These are phyloP conservation scores for Penicillium macrosclerotiorum DNA, from an alignment of 495 filamentous ascomycete species.

Conservation along the genomic window DNA sequence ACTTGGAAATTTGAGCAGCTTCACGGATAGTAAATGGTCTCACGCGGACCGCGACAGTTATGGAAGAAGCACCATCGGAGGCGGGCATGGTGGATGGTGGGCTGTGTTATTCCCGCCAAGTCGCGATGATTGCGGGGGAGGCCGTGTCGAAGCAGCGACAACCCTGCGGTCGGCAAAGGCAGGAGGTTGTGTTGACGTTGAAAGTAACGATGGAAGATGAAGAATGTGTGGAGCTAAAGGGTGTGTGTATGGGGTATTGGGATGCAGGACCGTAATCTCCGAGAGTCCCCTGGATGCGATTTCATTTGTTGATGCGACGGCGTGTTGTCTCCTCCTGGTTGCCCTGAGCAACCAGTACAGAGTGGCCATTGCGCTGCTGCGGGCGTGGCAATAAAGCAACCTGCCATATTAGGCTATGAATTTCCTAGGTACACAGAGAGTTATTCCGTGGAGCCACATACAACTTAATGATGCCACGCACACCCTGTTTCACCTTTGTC, in stretches of 20 bases:
- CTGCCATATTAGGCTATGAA: neutral
- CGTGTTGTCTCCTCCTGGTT: constrained; percentile 34
- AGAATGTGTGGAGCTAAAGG: constrained; percentile 30
- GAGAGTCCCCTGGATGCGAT: constrained; percentile 23
- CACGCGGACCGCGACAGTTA: constrained; percentile 76
- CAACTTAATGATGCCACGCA: neutral
- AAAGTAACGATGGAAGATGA: constrained; percentile 22
- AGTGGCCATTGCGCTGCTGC: constrained; percentile 8
- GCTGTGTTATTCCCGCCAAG: constrained; percentile 12
- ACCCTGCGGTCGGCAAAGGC: constrained; percentile 21
- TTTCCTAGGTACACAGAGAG: neutral
- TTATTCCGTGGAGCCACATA: too few species aligned
- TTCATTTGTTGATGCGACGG: constrained; percentile 38
- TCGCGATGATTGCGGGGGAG: constrained; percentile 19
- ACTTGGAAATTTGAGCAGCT: constrained; percentile 66
- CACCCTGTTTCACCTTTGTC: constrained; percentile 4
- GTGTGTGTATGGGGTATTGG: constrained; percentile 27
- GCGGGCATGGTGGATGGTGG: constrained; percentile 44
- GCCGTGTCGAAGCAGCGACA: constrained; percentile 23
- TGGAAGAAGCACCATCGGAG: constrained; percentile 63
- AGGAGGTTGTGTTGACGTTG: constrained; percentile 12
- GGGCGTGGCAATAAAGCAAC: constrained; percentile 8
- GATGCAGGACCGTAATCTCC: constrained; percentile 34
- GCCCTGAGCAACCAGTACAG: constrained; percentile 34
- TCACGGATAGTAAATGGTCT: constrained; percentile 81